A percentile compares a stretch with the other conserved stretches of the same genome.
Conservation (phyloP, 441 rosid species). For the Euphorbia celastroides region DNA sequence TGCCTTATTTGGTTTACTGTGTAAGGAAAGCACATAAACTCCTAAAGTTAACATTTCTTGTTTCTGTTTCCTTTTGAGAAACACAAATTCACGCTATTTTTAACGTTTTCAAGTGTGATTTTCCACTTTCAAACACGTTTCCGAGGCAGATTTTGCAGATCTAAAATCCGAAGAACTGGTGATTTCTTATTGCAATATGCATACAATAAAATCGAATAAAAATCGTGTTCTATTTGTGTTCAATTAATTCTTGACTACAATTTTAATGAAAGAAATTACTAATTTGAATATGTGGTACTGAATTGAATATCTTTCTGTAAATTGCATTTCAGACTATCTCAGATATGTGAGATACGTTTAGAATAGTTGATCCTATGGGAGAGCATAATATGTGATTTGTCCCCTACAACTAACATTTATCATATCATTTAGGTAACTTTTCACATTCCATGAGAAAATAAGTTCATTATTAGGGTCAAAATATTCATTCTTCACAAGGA, state of each 20-base stretch:
- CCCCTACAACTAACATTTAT: slow-evolving; percentile 4
- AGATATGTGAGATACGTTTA: background rate
- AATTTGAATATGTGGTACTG: background rate
- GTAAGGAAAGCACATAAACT: too few species aligned
- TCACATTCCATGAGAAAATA: background rate
- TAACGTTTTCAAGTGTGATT: too few species aligned
- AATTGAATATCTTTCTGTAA: background rate
- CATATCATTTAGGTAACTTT: slow-evolving; percentile 6
- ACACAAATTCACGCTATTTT: too few species aligned
- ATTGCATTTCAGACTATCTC: background rate
- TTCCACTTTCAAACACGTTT: too few species aligned
- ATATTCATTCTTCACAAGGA: background rate
- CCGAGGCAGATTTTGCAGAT: slow-evolving; percentile 2
- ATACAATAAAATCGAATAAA: background rate
- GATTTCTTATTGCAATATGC: background rate
- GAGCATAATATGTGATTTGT: slow-evolving; percentile 22
- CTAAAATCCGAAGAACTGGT: background rate
- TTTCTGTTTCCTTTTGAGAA: too few species aligned
- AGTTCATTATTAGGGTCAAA: background rate
- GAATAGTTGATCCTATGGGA: slow-evolving; percentile 11
- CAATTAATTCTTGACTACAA: background rate
- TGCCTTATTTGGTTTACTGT: background rate
- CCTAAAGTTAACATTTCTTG: too few species aligned
- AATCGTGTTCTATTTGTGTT: too few species aligned
- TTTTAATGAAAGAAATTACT: background rate